phyloP scores from a whole-genome alignment of 2,329 filamentous ascomycete species.

The Ophiostoma montium region DNA sequence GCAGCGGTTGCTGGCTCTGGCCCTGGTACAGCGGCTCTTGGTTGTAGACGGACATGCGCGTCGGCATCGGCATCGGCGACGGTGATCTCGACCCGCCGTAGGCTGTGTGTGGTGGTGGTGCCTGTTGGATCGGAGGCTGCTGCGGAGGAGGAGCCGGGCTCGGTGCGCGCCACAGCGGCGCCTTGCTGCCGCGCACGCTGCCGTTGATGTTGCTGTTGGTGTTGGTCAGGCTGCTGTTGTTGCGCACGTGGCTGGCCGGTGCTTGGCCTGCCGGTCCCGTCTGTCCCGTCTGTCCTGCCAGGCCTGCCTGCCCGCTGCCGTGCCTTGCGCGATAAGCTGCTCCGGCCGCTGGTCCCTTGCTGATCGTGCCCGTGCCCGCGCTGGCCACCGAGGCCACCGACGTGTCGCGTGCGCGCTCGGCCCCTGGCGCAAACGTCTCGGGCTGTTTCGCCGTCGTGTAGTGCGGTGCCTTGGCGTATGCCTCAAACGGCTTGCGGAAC shows the following conservation, averaged over 20 bases:
- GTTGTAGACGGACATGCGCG: conserved; percentile 5
- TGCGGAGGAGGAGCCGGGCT: conserved; percentile 4
- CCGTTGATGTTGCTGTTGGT: conserved; percentile 10
- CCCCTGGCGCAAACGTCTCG: conserved; percentile 36
- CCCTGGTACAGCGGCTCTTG: not conserved
- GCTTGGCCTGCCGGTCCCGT: not conserved
- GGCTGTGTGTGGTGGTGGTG: conserved; percentile 1
- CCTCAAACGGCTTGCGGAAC: conserved; percentile 53
- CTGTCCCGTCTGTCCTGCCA: not conserved
- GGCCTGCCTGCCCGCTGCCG: not conserved
- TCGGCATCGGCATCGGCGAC: conserved; percentile 26
- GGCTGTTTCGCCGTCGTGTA: conserved; percentile 50
- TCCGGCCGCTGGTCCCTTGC: conserved; percentile 14
- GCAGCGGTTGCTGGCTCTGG: conserved; percentile 9
- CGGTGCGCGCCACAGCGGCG: not conserved
- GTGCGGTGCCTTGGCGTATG: conserved; percentile 51
- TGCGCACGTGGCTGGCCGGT: not conserved
- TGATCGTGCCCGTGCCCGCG: conserved; percentile 14
- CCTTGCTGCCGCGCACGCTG: conserved; percentile 1
- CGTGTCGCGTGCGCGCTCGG: conserved; percentile 23
- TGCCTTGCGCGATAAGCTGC: not conserved
- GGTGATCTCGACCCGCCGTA: conserved; percentile 12
- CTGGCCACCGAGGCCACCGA: conserved; percentile 26
- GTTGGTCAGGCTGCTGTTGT: conserved; percentile 9
- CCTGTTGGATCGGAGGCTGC: too few relatives aligned